These are phyloP conservation scores for Zanthoxylum bungeanum DNA, from an alignment of 345 rosid genomes.

Conservation along the genomic window DNA sequence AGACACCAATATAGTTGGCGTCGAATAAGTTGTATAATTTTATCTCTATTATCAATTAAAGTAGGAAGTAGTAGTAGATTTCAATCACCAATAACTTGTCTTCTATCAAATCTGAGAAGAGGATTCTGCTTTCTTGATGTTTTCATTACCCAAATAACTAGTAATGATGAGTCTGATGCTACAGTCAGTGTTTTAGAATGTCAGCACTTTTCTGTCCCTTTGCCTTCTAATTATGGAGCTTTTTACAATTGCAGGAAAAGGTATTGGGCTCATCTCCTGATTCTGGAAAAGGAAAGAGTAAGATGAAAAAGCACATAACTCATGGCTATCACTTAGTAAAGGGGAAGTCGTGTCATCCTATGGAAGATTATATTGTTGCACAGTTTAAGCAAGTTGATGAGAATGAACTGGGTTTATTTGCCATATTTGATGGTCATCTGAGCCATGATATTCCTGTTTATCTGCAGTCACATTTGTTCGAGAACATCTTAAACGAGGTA, in stretches of 20 bases:
- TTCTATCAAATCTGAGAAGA: background rate
- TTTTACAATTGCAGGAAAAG: slow-evolving; percentile 46
- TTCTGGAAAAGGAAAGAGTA: slow-evolving; percentile 91
- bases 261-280: slow-evolving; percentile 66
- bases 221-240: background rate
- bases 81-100: background rate
- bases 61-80: background rate
- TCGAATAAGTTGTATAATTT: background rate
- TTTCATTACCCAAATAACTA: background rate
- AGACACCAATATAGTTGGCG: no score
- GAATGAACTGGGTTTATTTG: slow-evolving; percentile 86
- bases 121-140: background rate
- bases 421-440: slow-evolving; percentile 87
- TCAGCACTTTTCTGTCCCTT: background rate
- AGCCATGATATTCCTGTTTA: slow-evolving; percentile 81
- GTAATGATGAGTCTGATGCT: background rate
- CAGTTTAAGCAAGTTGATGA: slow-evolving; percentile 70
- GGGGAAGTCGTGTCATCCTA: slow-evolving; percentile 65
- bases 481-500: slow-evolving; percentile 82
- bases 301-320: slow-evolving; percentile 64
- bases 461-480: slow-evolving; percentile 67
- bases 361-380: slow-evolving; percentile 87
- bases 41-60: background rate
- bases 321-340: slow-evolving; percentile 86
- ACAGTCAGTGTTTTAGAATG: background rate